Evolutionary conservation across 2,329 filamentous ascomycete species (phyloP).

Genomic region (Nemania diffusa): DNA sequence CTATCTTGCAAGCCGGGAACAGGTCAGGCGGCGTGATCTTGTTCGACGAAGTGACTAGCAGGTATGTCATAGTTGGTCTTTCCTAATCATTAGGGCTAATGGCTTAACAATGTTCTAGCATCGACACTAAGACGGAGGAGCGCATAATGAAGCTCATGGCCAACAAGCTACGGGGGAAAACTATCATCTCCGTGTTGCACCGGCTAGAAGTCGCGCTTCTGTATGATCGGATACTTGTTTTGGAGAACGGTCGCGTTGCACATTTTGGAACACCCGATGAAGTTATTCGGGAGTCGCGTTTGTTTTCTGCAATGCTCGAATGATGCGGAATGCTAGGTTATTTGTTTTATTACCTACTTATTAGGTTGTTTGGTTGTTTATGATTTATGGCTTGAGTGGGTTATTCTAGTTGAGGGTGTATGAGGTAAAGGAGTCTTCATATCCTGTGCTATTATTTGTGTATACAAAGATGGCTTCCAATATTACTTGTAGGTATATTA

Average conservation of each 20-base stretch:
- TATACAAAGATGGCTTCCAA: neutral
- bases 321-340: neutral
- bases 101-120: neutral
- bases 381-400: neutral
- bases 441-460: neutral
- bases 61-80: neutral
- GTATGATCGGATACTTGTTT: neutral
- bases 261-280: neutral
- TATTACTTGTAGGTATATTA: neutral
- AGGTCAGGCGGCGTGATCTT: neutral
- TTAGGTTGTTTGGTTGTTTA: neutral
- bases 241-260: neutral
- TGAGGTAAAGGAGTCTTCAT: neutral
- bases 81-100: neutral
- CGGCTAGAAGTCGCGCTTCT: neutral
- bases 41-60: neutral
- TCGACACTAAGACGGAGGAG: neutral
- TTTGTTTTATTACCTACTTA: neutral
- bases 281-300: neutral
- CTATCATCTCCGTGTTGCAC: neutral
- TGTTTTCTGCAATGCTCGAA: neutral
- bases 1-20: neutral
- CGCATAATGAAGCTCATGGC: neutral
- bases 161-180: neutral
- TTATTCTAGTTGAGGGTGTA: neutral